Percentiles rank a stretch among this genome's conserved stretches.
Evolutionary conservation across 2,329 filamentous ascomycete genomes (phyloP).

Genomic region (Fusarium annulatum): DNA sequence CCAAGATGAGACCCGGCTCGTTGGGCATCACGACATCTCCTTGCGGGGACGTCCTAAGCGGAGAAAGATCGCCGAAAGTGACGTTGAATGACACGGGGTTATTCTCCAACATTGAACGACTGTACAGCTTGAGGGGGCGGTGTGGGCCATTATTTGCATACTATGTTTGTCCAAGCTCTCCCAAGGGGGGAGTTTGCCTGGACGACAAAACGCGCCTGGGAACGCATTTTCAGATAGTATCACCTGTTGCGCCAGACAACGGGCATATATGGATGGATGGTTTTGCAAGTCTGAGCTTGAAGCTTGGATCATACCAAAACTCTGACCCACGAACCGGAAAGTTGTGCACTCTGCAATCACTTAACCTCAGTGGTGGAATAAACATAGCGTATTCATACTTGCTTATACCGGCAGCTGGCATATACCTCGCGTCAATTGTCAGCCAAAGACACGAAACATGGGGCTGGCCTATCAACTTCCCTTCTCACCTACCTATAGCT

Average conservation of each 20-base stretch:
- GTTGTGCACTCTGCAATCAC: not conserved
- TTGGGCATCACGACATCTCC: constrained; percentile 41
- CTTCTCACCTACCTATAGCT: not conserved
- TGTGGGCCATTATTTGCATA: not conserved
- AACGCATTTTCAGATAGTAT: constrained; percentile 14
- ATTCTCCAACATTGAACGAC: constrained; percentile 3
- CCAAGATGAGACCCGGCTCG: constrained; percentile 31
- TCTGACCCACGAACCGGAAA: not conserved
- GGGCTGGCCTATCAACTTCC: not conserved
- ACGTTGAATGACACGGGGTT: constrained; percentile 19
- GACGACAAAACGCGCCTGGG: constrained; percentile 4
- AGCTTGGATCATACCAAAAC: constrained; percentile 1
- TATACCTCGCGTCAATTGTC: constrained; percentile 10
- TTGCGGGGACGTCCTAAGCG: constrained; percentile 48
- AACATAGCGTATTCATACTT: not conserved
- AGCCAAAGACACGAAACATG: constrained; percentile 11
- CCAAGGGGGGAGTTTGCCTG: constrained; percentile 13
- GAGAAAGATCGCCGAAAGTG: constrained; percentile 44
- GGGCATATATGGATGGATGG: constrained; percentile 7
- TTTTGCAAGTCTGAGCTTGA: constrained; percentile 6
- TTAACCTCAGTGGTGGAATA: constrained; percentile 30
- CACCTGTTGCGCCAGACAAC: constrained; percentile 1
- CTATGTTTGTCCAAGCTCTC: constrained; percentile 9
- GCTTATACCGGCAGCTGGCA: not conserved
- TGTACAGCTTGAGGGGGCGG: not conserved